A percentile compares a stretch with the other conserved stretches of the same genome.
Evolutionary conservation across 2,329 filamentous ascomycete species (phyloP).

Genomic region (Trichoderma breve): DNA sequence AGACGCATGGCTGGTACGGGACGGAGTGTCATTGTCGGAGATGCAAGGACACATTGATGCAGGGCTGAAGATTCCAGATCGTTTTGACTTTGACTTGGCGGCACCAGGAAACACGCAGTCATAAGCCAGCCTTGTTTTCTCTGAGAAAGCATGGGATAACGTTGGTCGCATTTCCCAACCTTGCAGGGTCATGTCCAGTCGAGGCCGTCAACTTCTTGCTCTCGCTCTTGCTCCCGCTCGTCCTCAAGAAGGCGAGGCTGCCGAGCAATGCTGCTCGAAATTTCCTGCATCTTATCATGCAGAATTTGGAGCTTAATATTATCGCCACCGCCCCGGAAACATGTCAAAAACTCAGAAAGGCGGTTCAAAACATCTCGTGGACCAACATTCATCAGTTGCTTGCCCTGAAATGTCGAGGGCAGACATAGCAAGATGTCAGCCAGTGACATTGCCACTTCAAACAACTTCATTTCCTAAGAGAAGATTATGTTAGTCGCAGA

Average conservation of each 20-base stretch:
- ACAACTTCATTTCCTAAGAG: conserved; percentile 7
- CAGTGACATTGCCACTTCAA: conserved; percentile 10
- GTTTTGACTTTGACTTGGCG: conserved; percentile 5
- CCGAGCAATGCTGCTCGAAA: not conserved
- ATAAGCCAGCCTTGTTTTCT: not conserved
- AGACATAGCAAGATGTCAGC: conserved; percentile 6
- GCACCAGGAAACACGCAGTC: not conserved
- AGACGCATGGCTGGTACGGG: conserved; percentile 1
- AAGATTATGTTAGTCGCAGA: not conserved
- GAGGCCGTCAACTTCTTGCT: not conserved
- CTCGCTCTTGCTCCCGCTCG: not conserved
- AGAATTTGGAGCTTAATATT: conserved; percentile 7
- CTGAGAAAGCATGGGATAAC: too few species aligned
- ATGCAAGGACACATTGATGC: conserved; percentile 14
- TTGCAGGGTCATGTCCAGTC: not conserved
- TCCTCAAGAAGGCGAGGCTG: not conserved
- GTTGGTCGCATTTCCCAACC: not conserved
- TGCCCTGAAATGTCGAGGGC: not conserved
- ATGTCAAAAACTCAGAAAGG: not conserved
- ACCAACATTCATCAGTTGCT: conserved; percentile 2
- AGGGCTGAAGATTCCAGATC: not conserved
- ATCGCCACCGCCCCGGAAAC: not conserved
- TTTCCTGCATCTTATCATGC: conserved; percentile 10
- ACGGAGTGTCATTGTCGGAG: conserved; percentile 6
- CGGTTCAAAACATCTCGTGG: conserved; percentile 1